Conservation (phyloP, 1,139 yeast genomes). For the Chernovozyma aurita region DNA sequence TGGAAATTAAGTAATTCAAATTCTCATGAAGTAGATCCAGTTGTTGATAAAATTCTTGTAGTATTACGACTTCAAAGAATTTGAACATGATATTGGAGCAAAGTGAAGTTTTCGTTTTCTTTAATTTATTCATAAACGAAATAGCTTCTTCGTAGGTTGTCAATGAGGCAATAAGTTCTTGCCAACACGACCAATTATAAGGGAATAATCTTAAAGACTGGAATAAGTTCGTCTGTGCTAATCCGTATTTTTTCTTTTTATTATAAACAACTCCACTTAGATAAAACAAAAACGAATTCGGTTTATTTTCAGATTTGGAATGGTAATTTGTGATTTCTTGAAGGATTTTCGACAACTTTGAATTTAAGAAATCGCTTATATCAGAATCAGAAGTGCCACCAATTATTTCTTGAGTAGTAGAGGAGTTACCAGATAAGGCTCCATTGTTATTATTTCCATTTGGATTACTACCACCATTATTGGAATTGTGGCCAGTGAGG, state of each 20-base stretch:
- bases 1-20: constrained; percentile 40
- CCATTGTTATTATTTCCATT: background rate
- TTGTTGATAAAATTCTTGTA: constrained; percentile 79
- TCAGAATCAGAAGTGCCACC: constrained; percentile 5
- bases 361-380: constrained; percentile 15
- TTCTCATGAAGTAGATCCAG: constrained; percentile 47
- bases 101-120: constrained; percentile 16
- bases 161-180: constrained; percentile 67
- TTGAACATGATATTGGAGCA: constrained; percentile 50
- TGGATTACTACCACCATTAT: constrained; percentile 4
- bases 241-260: constrained; percentile 53
- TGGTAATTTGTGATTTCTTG: constrained; percentile 34
- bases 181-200: constrained; percentile 94
- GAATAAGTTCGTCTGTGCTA: constrained; percentile 58
- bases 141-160: constrained; percentile 61
- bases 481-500: background rate
- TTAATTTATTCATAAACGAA: constrained; percentile 37
- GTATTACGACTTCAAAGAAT: constrained; percentile 64
- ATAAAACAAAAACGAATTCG: constrained; percentile 65
- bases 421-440: background rate
- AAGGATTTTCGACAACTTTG: constrained; percentile 38
- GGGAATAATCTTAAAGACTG: constrained; percentile 65
- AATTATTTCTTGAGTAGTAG: constrained; percentile 8
- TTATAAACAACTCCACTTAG: constrained; percentile 63
- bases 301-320: constrained; percentile 16